Conservation (phyloP, 768 basidiomycete genomes). For the Boletus insuetus region DNA sequence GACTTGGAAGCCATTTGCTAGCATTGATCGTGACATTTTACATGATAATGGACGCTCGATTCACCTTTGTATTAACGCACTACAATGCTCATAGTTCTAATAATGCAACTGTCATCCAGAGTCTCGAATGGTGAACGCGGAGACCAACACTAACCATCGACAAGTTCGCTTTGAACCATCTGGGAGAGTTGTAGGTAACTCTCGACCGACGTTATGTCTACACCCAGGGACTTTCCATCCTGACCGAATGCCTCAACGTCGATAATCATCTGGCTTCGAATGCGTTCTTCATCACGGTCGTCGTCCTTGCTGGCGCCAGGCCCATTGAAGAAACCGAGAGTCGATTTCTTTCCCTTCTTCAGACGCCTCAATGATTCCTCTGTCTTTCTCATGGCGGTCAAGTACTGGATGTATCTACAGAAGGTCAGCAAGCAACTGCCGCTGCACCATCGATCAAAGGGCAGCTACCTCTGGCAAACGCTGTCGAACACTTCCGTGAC, state of each 20-base stretch:
- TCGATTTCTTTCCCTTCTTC: conserved; percentile 80
- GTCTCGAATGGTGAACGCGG: background rate
- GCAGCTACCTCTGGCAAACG: conserved; percentile 59
- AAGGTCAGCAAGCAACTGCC: background rate
- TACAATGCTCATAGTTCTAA: conserved; percentile 10
- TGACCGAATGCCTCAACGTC: conserved; percentile 84
- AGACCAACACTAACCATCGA: conserved; percentile 28
- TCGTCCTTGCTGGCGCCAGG: conserved; percentile 50
- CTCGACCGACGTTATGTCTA: conserved; percentile 52
- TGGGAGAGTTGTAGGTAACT: conserved; percentile 56
- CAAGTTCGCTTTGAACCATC: conserved; percentile 50
- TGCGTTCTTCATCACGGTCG: conserved; percentile 84
- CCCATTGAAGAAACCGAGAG: conserved; percentile 78
- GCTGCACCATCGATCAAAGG: background rate
- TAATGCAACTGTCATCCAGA: background rate
- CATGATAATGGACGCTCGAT: too few relatives aligned
- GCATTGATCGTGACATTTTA: too few relatives aligned
- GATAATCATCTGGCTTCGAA: conserved; percentile 74
- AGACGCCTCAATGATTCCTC: conserved; percentile 85
- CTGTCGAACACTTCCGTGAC: conserved; percentile 67
- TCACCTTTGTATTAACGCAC: too few relatives aligned
- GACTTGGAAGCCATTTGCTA: background rate
- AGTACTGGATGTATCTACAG: conserved; percentile 71
- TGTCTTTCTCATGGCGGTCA: conserved; percentile 86
- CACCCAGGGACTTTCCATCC: conserved; percentile 69